Evolutionary conservation across 2,329 filamentous ascomycete species (phyloP), one percentile per base, ranked within the genome.

Genomic region (Xylariaceae sp.): DNA sequence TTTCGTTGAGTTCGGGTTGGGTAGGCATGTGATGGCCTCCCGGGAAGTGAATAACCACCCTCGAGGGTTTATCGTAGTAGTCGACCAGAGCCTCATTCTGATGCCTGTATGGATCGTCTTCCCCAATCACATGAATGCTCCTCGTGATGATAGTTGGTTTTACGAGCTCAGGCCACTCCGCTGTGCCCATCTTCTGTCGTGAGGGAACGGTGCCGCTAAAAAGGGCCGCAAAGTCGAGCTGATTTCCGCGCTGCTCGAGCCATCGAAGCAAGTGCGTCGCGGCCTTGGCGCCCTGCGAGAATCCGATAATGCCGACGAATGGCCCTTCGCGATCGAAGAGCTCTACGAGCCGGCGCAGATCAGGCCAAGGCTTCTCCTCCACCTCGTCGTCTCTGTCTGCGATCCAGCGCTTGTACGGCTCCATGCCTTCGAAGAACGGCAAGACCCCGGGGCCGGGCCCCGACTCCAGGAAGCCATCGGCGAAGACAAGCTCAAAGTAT

Each of bases 371-470:
- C 10, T 14, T 18, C 41, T 55, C 47, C 14, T 52, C 52, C 6
- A 51, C 36, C 4, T 45, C 54, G 33, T 40, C 47, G 34, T 17
- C 46, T 28, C 7, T 28, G 47, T 56, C 54, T 13, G 47, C 44
- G 33, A 60, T 50, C 57, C 57, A 60, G n/a, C 50, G 48, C 18
- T 56, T 51, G 22, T 60, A 60, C 11, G 53, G 53, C 31, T 53
- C 56, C 58, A 60, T 60, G 14, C 55, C 58, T 33, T 55, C 58
- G 31, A 60, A 60, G 44, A 60, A 56, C 5, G 58, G 58, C 14
- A 60, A 51, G 6, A 60, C 56, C 1, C 56, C 58, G 2, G 58
- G 58, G 1, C 58, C 58, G 1, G 58, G 53, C 12, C 34, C 28
- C 4, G 53, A 51, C 5, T 56, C 51, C 14, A 47, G 36, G 40